phyloP scores from a whole-genome alignment of 306 rosid genomes.

The Vicia sativa region DNA sequence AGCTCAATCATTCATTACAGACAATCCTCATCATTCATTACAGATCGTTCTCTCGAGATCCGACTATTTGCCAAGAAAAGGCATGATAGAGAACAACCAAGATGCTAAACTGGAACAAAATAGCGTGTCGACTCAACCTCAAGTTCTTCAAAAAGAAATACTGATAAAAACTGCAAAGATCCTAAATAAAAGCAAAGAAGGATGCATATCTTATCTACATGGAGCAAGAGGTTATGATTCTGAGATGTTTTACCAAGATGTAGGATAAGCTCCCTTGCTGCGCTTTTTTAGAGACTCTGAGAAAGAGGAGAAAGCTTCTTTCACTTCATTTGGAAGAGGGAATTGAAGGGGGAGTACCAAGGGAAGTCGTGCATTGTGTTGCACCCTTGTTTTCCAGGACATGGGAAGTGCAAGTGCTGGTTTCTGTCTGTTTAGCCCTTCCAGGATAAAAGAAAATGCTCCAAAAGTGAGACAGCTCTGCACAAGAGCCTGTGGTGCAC shows the following conservation, averaged over 20 bases:
- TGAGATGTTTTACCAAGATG: conserved; percentile 43
- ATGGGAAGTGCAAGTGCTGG: conserved; percentile 89
- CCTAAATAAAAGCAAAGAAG: conserved; percentile 22
- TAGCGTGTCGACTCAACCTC: conserved; percentile 27
- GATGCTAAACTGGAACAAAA: conserved; percentile 22
- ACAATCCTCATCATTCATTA: conserved; percentile 21
- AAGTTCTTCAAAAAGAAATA: conserved; percentile 34
- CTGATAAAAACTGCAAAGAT: conserved; percentile 16
- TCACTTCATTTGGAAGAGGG: conserved; percentile 75
- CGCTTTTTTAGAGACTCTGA: conserved; percentile 65
- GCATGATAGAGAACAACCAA: conserved; percentile 26
- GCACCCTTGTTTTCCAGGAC: conserved; percentile 48
- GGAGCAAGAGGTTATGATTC: conserved; percentile 28
- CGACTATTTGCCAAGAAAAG: conserved; percentile 23
- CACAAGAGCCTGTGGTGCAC: conserved; percentile 93
- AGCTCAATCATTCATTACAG: conserved; percentile 27
- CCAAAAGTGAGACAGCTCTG: conserved; percentile 96
- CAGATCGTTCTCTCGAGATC: conserved; percentile 5
- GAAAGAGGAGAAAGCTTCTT: conserved; percentile 73
- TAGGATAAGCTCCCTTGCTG: conserved; percentile 47
- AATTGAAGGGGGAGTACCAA: conserved; percentile 72
- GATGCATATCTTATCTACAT: conserved; percentile 42
- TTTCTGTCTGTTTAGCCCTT: conserved; percentile 90
- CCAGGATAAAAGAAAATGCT: conserved; percentile 85
- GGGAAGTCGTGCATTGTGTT: conserved; percentile 37